Conservation (phyloP, 2,329 filamentous ascomycete species). For the Hortaea werneckii region DNA sequence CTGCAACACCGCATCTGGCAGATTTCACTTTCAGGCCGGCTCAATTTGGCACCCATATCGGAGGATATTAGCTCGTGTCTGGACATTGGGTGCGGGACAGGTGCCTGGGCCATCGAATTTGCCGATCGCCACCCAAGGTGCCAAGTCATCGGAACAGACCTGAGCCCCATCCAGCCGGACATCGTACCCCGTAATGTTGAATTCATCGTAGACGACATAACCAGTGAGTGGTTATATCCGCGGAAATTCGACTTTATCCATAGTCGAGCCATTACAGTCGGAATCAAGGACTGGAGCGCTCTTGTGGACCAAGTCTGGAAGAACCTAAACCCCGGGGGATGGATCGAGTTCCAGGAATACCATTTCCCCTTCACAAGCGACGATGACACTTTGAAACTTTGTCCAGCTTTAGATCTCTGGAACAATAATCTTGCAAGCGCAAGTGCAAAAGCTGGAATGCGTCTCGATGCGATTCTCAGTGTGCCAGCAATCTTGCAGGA, state of each 20-base stretch:
- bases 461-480: neutral
- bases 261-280: slow-evolving; percentile 1
- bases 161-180: slow-evolving; percentile 24
- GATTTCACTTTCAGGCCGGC: slow-evolving; percentile 7
- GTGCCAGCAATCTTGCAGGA: neutral
- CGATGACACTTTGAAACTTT: slow-evolving; percentile 1
- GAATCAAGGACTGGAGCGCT: neutral
- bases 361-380: slow-evolving; percentile 2
- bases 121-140: slow-evolving; percentile 20
- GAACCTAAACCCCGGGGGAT: slow-evolving; percentile 1
- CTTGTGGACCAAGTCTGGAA: neutral
- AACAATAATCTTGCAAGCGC: neutral
- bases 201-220: slow-evolving; percentile 2
- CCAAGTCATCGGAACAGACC: slow-evolving; percentile 25
- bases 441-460: neutral
- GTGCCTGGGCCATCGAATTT: slow-evolving; percentile 14
- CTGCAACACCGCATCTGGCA: slow-evolving; percentile 9
- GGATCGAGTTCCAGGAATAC: slow-evolving; percentile 2
- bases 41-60: slow-evolving; percentile 24
- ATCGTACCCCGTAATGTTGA: slow-evolving; percentile 22
- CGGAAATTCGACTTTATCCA: slow-evolving; percentile 1
- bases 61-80: slow-evolving; percentile 29
- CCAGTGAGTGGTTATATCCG: neutral
- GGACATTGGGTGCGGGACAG: slow-evolving; percentile 38
- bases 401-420: slow-evolving; percentile 1